Evolutionary conservation across 2,329 filamentous ascomycete genomes (phyloP), one percentile per base, ranked within the genome.

Genomic region (Aspergillus brasiliensis): DNA sequence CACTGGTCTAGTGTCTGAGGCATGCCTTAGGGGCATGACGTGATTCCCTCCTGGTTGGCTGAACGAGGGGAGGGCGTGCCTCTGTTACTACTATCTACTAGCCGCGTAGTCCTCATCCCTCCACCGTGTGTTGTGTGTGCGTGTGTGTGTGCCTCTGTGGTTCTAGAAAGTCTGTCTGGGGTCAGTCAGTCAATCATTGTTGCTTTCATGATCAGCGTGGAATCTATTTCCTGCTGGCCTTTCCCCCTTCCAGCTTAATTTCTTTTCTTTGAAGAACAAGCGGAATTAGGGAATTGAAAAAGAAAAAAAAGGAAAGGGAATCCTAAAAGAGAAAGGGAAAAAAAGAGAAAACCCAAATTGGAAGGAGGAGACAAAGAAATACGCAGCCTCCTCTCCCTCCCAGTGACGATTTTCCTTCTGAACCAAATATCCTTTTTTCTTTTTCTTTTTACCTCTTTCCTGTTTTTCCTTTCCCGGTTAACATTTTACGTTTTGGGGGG

Each of bases 1-100:
- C 17, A n/a, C 51, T 31, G 8, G 31, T 42, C 53, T 51, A 57
- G 40, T 56, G 21, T 52, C 40, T 49, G 27, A 49, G 37, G 38
- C 38, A 28, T 46, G 53, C 38, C 48, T 37, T 19, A 54, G 55
- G 58, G 40, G 42, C 49, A 58, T 62, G 57, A 62, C 57, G 57
- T 62, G 60, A 60, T 62, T 40, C 27, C 13, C 38, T 28, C 10
- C 31, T 51, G 28, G 53, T 34, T 54, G 47, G 25, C 27, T 15
- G 51, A 46, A 23, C 8, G 21, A 11, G 1, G 15, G 19, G 19
- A 23, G 42, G 11, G 27, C 25, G 23, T 51, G 23, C 51, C 51
- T 38, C 42, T 21, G 4, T 46, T 31, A 31, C 27, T 51, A 38
- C 27, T 51, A 38, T 23, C 34, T 56, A 31, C 13, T 51, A 53